Percentiles rank a stretch among this genome's conserved stretches.
phyloP scores from a whole-genome alignment of 2,329 filamentous ascomycete species.

The Juglanconis oblonga region DNA sequence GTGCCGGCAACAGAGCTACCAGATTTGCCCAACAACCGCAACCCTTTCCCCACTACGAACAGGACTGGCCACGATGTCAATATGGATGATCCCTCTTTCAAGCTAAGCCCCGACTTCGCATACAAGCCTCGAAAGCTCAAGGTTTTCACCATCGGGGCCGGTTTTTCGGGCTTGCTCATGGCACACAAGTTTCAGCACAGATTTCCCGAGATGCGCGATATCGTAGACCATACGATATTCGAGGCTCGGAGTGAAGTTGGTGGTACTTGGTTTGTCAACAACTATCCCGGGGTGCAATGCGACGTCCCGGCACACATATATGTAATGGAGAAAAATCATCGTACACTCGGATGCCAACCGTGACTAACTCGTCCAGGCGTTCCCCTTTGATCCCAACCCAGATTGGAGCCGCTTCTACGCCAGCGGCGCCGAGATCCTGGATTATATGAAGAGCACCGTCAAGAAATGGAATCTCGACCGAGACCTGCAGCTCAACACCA shows the following conservation, averaged over 20 bases:
- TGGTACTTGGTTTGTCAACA: conserved; percentile 33
- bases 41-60: neutral
- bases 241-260: conserved; percentile 29
- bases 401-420: conserved; percentile 57
- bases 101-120: conserved; percentile 24
- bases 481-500: conserved; percentile 32
- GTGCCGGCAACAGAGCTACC: neutral
- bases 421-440: conserved; percentile 52
- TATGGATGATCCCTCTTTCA: conserved; percentile 25
- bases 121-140: conserved; percentile 30
- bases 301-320: conserved; percentile 8
- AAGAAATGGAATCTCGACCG: conserved; percentile 38
- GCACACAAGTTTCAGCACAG: conserved; percentile 33
- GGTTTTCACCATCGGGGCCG: conserved; percentile 33
- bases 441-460: conserved; percentile 52
- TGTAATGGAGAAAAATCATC: conserved; percentile 1
- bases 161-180: conserved; percentile 32
- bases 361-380: too few relatives aligned
- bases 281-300: conserved; percentile 27
- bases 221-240: conserved; percentile 28
- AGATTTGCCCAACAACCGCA: neutral
- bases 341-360: too few relatives aligned
- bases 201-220: conserved; percentile 28
- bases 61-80: conserved; percentile 9
- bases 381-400: conserved; percentile 41